phyloP scores from a whole-genome alignment of 495 filamentous ascomycete species.

The Aspergillus biplanus region DNA sequence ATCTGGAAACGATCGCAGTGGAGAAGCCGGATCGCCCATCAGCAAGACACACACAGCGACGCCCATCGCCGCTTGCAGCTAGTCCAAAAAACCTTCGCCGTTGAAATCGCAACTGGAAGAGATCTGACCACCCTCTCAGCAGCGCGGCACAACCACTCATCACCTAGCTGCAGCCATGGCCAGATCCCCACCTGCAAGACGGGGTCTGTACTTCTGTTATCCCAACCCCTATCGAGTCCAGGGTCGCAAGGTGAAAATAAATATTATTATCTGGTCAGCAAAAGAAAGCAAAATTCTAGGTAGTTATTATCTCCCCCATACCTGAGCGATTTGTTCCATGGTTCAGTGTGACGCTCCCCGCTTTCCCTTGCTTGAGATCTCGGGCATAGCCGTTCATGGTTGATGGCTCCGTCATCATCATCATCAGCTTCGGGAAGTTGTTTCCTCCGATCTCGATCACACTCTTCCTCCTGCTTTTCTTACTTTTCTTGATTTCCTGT shows the following conservation, averaged over 20 bases:
- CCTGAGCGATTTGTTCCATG: constrained; percentile 27
- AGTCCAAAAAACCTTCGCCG: constrained; percentile 21
- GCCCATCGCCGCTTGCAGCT: constrained; percentile 21
- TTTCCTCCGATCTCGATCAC: background rate
- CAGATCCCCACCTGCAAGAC: constrained; percentile 20
- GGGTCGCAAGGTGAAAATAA: background rate
- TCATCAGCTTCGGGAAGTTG: constrained; percentile 3
- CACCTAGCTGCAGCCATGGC: constrained; percentile 26
- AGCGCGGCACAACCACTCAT: constrained; percentile 21
- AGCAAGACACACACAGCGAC: constrained; percentile 17
- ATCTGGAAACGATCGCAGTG: constrained; percentile 31
- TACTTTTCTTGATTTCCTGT: background rate
- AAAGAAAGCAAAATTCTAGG: constrained; percentile 1
- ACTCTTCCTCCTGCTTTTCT: background rate
- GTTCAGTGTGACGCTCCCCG: constrained; percentile 30
- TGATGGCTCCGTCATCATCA: constrained; percentile 28
- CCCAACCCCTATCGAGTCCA: constrained; percentile 5
- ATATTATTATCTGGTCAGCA: background rate
- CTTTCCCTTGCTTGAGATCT: constrained; percentile 36
- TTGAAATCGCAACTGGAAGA: constrained; percentile 27
- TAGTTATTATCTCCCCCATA: constrained; percentile 12
- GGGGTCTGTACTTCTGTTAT: constrained; percentile 4
- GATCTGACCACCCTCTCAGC: constrained; percentile 25
- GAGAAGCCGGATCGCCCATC: constrained; percentile 28
- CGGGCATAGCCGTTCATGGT: constrained; percentile 31